phyloP scores from a whole-genome alignment of 1,284 basidiomycete genomes.

The Rhodotorula sp. region DNA sequence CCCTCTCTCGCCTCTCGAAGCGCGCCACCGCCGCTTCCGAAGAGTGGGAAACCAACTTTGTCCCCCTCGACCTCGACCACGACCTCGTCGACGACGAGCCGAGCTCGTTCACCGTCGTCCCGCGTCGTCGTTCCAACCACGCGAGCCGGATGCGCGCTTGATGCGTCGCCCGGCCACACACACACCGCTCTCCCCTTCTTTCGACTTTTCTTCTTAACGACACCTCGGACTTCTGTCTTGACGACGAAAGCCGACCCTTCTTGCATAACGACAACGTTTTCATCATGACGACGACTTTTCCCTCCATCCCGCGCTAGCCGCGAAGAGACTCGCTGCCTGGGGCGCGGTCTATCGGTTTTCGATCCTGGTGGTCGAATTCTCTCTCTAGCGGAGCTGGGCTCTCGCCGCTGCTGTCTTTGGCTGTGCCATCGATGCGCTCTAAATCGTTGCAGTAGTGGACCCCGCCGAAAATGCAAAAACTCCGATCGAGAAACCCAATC shows the following conservation, averaged over 20 bases:
- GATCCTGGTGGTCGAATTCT: not conserved
- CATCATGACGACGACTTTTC: not conserved
- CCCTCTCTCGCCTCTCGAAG: slow-evolving; percentile 23
- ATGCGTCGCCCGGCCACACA: not conserved
- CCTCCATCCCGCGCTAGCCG: slow-evolving; percentile 26
- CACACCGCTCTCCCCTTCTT: not conserved
- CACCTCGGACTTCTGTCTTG: not conserved
- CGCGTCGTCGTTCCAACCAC: slow-evolving; percentile 10
- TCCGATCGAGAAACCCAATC: too few species aligned
- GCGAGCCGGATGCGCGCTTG: slow-evolving; percentile 7
- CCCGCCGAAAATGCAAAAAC: too few species aligned
- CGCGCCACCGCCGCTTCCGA: slow-evolving; percentile 13
- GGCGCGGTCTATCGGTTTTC: slow-evolving; percentile 21
- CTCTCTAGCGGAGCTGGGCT: not conserved
- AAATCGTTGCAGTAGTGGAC: too few species aligned
- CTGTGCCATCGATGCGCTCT: too few species aligned
- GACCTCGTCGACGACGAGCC: not conserved
- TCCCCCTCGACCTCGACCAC: slow-evolving; percentile 7
- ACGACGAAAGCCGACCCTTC: not conserved
- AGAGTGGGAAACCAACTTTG: slow-evolving; percentile 9
- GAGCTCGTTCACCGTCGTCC: not conserved
- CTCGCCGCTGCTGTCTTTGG: not conserved
- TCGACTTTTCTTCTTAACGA: not conserved
- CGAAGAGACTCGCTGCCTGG: slow-evolving; percentile 34
- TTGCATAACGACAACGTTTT: not conserved